Base-by-base conservation (phyloP, 495 filamentous ascomycete genomes). In the Pseudoneurospora amorphoporcata region DNA sequence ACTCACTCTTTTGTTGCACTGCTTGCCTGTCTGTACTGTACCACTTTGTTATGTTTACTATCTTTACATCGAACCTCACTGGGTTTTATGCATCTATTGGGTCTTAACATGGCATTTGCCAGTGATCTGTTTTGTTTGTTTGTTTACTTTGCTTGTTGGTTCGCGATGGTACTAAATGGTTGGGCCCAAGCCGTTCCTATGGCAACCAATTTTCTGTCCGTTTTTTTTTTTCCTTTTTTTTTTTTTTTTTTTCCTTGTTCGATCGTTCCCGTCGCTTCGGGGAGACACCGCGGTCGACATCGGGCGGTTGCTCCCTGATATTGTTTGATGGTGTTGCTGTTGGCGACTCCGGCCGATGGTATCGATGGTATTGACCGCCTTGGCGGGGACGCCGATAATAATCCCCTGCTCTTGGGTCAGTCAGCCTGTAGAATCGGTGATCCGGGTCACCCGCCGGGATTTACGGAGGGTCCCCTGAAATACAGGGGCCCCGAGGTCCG, bases 281-380 rank as follows among this genome's bases (percentile, higher is more conserved):
- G 53, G 29, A 35, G 53, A 61, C 14, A 17, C 53, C n/a, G 53
- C 53, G 29, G 7, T 35, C 29, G 1, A 14, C 9, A 12, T 4
- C 29, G 14, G 29, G 29, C 53, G 53, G 29, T 35, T 65, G 29
- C 29, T 61, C 1, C 29, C 29, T 61, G 9, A 9, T 12, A 19
- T 0, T n/a, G n/a, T n/a, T n/a, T 65, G 23, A 23, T 23, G 23
- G 23, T 23, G 23, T 23, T 23, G 23, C 23, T 23, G 23, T 23
- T 23, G 23, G 23, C 47, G 70, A 38, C 7, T 39, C 70, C 70
- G 70, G 70, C 70, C 70, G 70, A 71, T 39, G 47, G 14, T 65
- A 3, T 16, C 70, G 70, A 71, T 39, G 47, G 14, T 65, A 3
- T 16, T 65, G 53, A 65, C 29, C 35, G 6, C 6, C 53, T 35